Evolutionary conservation across 257 asterid genomes (phyloP).

Genomic region (Fraxinus americana): DNA sequence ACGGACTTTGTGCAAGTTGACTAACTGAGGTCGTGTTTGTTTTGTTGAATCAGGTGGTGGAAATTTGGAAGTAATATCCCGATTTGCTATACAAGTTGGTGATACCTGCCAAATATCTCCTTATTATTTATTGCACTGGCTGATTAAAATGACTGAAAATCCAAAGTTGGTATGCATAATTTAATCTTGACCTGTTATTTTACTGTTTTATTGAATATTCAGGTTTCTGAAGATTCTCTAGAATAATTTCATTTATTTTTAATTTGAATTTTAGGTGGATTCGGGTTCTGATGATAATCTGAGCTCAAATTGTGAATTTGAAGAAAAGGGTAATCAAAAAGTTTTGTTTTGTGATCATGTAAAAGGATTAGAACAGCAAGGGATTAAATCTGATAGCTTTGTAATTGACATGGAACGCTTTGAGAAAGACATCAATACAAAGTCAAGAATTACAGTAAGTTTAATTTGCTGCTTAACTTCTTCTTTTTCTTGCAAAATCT

Average conservation of each 20-base stretch:
- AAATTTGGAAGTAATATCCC: constrained; percentile 21
- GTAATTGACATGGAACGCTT: constrained; percentile 44
- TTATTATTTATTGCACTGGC: constrained; percentile 4
- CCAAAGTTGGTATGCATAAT: constrained; percentile 39
- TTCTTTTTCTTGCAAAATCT: neutral
- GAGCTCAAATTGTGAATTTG: constrained; percentile 35
- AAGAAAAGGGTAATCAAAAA: constrained; percentile 39
- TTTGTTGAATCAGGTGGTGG: constrained; percentile 34
- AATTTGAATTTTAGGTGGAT: constrained; percentile 33
- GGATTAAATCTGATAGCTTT: constrained; percentile 39
- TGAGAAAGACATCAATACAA: constrained; percentile 33
- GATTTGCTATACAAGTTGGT: constrained; percentile 29
- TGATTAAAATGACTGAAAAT: constrained; percentile 32
- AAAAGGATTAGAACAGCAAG: constrained; percentile 31
- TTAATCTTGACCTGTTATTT: neutral
- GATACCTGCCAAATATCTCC: constrained; percentile 23
- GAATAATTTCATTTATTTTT: neutral
- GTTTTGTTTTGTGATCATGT: constrained; percentile 25
- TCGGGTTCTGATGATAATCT: constrained; percentile 38
- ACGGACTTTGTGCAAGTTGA: constrained; percentile 31
- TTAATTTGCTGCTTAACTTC: neutral
- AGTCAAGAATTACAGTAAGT: constrained; percentile 46
- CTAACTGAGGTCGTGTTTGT: constrained; percentile 27
- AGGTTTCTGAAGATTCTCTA: neutral
- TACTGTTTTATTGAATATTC: constrained; percentile 36